Evolutionary conservation across 257 asterid species (phyloP).

Genomic region (Primulina huaijiensis): DNA sequence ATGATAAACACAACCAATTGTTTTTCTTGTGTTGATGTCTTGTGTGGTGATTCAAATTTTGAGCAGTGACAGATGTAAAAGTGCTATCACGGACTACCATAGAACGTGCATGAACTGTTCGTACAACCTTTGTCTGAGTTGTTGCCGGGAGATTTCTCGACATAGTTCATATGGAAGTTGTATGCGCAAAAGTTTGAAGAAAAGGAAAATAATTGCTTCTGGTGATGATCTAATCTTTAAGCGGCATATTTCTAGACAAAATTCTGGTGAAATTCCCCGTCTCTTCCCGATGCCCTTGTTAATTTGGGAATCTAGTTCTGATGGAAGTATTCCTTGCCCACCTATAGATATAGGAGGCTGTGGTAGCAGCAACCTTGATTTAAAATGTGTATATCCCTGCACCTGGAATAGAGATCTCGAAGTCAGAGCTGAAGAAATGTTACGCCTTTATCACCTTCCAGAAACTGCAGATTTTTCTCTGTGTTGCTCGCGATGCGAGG

Average conservation of each 20-base stretch:
- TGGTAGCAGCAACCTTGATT: conserved; percentile 56
- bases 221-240: conserved; percentile 34
- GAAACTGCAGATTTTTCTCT: conserved; percentile 44
- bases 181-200: conserved; percentile 41
- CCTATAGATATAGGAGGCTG: conserved; percentile 75
- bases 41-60: conserved; percentile 31
- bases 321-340: conserved; percentile 73
- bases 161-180: conserved; percentile 33
- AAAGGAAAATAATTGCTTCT: conserved; percentile 43
- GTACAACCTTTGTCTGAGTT: conserved; percentile 75
- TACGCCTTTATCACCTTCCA: conserved; percentile 46
- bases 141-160: conserved; percentile 66
- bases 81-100: conserved; percentile 78
- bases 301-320: conserved; percentile 48
- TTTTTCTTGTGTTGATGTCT: conserved; percentile 25
- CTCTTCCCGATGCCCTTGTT: conserved; percentile 32
- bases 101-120: conserved; percentile 82
- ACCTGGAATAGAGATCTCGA: conserved; percentile 75
- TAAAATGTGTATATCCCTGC: conserved; percentile 66
- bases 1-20: conserved; percentile 21
- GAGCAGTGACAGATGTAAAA: conserved; percentile 74
- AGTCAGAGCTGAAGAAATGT: conserved; percentile 59
- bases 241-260: conserved; percentile 33
- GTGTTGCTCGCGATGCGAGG: conserved; percentile 44
- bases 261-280: conserved; percentile 31